These are phyloP conservation scores for Ophiostoma sp. DNA, from an alignment of 2,329 filamentous ascomycete species.

Conservation along the genomic window DNA sequence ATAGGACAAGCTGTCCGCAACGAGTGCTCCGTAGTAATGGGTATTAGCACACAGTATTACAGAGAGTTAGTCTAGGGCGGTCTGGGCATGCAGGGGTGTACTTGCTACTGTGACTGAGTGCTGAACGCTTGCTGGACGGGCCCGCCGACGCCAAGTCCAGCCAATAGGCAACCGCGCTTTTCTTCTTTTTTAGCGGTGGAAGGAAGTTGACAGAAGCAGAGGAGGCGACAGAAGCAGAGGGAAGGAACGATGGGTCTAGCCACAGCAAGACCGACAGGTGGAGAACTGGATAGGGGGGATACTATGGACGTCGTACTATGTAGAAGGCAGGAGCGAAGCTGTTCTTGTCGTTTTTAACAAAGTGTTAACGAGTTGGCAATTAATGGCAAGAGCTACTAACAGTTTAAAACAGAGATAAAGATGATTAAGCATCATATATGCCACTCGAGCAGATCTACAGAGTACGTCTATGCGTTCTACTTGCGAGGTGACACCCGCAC, in stretches of 20 bases:
- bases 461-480: not conserved
- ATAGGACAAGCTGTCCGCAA: conserved; percentile 24
- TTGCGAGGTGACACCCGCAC: not conserved
- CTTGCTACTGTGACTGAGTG: not conserved
- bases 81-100: not conserved
- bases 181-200: not conserved
- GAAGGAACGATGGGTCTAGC: conserved; percentile 17
- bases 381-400: not conserved
- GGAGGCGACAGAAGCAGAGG: conserved; percentile 14
- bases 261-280: not conserved
- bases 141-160: not conserved
- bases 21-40: conserved; percentile 2
- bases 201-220: not conserved
- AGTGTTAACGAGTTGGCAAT: no score
- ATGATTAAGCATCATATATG: not conserved
- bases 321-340: conserved; percentile 3
- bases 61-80: not conserved
- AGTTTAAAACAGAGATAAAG: not conserved
- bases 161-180: not conserved
- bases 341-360: not conserved
- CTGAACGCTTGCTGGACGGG: not conserved
- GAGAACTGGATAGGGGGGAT: not conserved
- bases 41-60: not conserved
- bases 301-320: no score
- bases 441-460: no score